Evolutionary conservation across 257 asterid species (phyloP).

Genomic region (Scutellaria galericulata): DNA sequence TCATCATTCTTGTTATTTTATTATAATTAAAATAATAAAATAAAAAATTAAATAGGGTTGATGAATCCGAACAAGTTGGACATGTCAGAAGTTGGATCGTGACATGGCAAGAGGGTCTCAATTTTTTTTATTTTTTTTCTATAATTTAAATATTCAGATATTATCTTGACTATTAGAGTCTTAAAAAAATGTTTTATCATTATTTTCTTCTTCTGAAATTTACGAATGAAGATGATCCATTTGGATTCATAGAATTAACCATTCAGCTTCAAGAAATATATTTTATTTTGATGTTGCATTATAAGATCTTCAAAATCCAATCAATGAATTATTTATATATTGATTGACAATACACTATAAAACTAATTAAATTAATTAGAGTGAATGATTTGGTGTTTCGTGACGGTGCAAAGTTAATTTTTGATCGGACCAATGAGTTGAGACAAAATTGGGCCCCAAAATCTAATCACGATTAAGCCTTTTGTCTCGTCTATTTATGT

Average conservation of each 20-base stretch:
- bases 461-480: slow-evolving; percentile 26
- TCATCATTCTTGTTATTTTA: too few species aligned
- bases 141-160: too few species aligned
- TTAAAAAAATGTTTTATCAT: too few species aligned
- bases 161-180: too few species aligned
- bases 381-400: slow-evolving; percentile 28
- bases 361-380: not conserved
- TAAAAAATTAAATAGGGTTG: too few species aligned
- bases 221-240: not conserved
- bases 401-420: slow-evolving; percentile 44
- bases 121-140: too few species aligned
- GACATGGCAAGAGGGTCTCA: too few species aligned
- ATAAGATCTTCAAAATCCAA: slow-evolving; percentile 30
- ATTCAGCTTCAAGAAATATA: not conserved
- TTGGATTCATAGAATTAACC: not conserved
- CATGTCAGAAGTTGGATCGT: too few species aligned
- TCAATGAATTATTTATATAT: slow-evolving; percentile 6
- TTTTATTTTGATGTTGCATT: not conserved
- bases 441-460: slow-evolving; percentile 40
- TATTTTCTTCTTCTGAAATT: not conserved
- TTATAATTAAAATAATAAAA: too few species aligned
- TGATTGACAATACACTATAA: not conserved
- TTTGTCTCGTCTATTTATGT: slow-evolving; percentile 37
- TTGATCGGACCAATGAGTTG: slow-evolving; percentile 23
- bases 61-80: too few species aligned